phyloP scores from a whole-genome alignment of 75 land plant species.

The Cupressus sempervirens region DNA sequence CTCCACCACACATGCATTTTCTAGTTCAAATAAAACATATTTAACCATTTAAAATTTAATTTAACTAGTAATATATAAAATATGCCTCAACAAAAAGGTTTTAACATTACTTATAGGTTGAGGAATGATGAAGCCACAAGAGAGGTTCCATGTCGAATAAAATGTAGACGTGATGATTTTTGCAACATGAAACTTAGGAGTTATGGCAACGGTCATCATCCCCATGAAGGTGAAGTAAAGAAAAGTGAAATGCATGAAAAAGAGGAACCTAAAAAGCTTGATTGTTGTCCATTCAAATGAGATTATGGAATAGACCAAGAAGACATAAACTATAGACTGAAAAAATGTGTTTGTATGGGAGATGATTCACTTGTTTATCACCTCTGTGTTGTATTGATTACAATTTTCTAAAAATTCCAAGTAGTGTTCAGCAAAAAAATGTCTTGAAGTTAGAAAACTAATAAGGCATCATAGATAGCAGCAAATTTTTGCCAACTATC shows the following conservation, averaged over 20 bases:
- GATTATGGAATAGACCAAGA: conserved; percentile 30
- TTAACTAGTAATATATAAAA: neutral
- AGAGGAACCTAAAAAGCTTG: conserved; percentile 43
- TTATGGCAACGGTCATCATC: conserved; percentile 78
- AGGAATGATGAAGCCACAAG: conserved; percentile 77
- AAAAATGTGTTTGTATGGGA: too few species aligned
- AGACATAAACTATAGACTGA: conserved; percentile 23
- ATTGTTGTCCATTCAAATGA: conserved; percentile 27
- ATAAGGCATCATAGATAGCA: too few species aligned
- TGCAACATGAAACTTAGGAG: conserved; percentile 78
- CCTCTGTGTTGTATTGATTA: too few species aligned
- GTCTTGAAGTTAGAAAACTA: too few species aligned
- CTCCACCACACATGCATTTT: conserved; percentile 33
- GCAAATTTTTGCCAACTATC: too few species aligned
- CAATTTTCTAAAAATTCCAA: too few species aligned
- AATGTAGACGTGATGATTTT: conserved; percentile 66
- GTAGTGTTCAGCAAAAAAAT: too few species aligned
- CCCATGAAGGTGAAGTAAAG: conserved; percentile 82
- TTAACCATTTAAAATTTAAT: neutral
- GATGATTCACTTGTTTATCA: too few species aligned
- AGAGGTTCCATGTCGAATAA: conserved; percentile 74
- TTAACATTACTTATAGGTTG: conserved; percentile 32
- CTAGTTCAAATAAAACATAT: neutral
- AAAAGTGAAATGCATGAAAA: conserved; percentile 28
- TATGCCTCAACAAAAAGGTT: neutral